Conservation (phyloP, 139 green algal genomes). For the Ostreobium quekettii region DNA sequence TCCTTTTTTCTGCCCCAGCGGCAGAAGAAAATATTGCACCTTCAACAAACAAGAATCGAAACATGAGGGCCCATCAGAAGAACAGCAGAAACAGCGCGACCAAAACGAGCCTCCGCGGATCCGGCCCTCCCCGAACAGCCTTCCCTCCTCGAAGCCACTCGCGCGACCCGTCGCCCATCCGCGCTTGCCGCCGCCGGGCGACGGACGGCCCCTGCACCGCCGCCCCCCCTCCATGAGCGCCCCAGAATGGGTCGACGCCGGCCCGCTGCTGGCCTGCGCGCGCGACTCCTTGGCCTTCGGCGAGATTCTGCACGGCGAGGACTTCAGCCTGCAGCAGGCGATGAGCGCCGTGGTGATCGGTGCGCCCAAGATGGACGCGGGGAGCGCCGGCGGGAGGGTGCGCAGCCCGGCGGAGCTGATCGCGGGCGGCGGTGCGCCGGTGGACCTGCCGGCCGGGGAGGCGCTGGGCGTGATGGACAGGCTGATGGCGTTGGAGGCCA, state of each 20-base stretch:
- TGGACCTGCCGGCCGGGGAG: slow-evolving; percentile 25
- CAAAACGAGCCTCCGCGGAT: no score
- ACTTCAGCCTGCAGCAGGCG: slow-evolving; percentile 81
- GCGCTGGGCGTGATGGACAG: slow-evolving; percentile 32
- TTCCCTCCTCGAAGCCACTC: no score
- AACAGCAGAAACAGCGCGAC: no score
- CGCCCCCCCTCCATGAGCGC: no score
- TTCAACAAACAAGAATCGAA: no score
- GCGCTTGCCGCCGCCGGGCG: no score
- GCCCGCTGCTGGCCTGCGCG: slow-evolving; percentile 24
- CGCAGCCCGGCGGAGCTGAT: slow-evolving; percentile 38
- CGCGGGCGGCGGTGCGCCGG: slow-evolving; percentile 31
- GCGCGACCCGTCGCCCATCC: no score
- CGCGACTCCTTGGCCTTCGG: slow-evolving; percentile 40
- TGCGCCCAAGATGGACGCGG: slow-evolving; percentile 85
- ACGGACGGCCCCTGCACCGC: no score
- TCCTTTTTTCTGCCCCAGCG: no score
- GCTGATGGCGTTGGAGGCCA: slow-evolving; percentile 48
- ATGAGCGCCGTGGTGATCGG: slow-evolving; percentile 87
- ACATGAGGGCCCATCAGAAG: no score
- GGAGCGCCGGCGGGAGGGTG: slow-evolving; percentile 22
- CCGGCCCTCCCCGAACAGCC: no score
- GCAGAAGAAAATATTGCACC: no score
- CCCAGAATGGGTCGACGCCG: slow-evolving; percentile 26
- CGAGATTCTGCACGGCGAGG: slow-evolving; percentile 61